phyloP scores from a whole-genome alignment of 2,329 filamentous ascomycete species.

The Colletotrichum eremochloae region DNA sequence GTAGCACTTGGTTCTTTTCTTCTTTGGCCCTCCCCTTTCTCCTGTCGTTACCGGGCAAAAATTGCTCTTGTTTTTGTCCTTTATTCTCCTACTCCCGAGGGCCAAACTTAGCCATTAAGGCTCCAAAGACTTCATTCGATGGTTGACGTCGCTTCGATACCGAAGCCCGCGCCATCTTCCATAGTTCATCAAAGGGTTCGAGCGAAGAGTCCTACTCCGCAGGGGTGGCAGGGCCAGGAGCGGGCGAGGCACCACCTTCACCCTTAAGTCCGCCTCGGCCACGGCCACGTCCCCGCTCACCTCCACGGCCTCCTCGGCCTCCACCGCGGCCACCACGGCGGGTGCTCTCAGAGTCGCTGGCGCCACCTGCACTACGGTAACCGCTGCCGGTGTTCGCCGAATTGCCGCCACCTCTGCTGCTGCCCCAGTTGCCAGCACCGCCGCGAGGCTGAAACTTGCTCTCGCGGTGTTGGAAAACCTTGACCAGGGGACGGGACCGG shows the following conservation, averaged over 20 bases:
- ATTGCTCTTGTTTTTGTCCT: slow-evolving; percentile 21
- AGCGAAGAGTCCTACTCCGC: slow-evolving; percentile 49
- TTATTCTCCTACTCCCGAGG: slow-evolving; percentile 31
- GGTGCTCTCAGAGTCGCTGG: slow-evolving; percentile 75
- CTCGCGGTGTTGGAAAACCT: slow-evolving; percentile 82
- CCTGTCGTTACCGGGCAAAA: slow-evolving; percentile 37
- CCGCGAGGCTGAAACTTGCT: slow-evolving; percentile 71
- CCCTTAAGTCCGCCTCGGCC: slow-evolving; percentile 71
- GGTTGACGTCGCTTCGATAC: slow-evolving; percentile 18
- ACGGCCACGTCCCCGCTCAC: slow-evolving; percentile 68
- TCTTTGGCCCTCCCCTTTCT: slow-evolving; percentile 30
- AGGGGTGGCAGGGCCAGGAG: slow-evolving; percentile 64
- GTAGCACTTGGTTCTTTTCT: slow-evolving; percentile 40
- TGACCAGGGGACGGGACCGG: slow-evolving; percentile 83
- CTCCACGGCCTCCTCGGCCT: slow-evolving; percentile 69
- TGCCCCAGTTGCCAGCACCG: slow-evolving; percentile 76
- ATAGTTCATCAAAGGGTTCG: slow-evolving; percentile 32
- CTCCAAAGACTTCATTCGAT: slow-evolving; percentile 40
- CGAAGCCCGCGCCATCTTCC: slow-evolving; percentile 18
- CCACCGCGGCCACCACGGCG: slow-evolving; percentile 69
- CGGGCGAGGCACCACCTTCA: slow-evolving; percentile 67
- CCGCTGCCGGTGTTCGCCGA: slow-evolving; percentile 72
- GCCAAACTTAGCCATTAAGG: slow-evolving; percentile 38
- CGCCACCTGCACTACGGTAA: slow-evolving; percentile 88
- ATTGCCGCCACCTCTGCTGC: slow-evolving; percentile 73